A percentile compares a stretch with the other conserved stretches of the same genome.
Conservation (phyloP, 2,329 filamentous ascomycete species). For the Lasiodiplodia sp. region DNA sequence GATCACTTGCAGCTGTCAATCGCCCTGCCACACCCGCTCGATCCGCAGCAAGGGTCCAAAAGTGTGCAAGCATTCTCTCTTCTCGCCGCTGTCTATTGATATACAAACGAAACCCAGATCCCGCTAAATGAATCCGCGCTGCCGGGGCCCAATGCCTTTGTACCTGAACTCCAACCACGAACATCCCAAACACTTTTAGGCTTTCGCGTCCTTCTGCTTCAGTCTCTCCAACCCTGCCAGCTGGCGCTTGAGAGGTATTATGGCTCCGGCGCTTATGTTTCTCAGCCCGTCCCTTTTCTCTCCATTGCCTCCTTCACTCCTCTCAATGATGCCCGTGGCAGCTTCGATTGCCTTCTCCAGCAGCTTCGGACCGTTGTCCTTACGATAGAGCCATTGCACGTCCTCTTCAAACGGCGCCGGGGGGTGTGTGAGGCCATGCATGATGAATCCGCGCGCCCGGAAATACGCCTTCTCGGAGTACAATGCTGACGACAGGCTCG, state of each 20-base stretch:
- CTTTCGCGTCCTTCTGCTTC: conserved; percentile 1
- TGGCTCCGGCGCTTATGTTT: conserved; percentile 56
- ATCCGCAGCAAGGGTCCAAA: conserved; percentile 20
- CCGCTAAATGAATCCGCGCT: conserved; percentile 4
- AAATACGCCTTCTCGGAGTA: conserved; percentile 65
- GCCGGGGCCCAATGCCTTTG: neutral
- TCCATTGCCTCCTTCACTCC: conserved; percentile 40
- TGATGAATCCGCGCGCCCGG: conserved; percentile 59
- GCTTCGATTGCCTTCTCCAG: conserved; percentile 54
- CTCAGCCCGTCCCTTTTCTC: conserved; percentile 54
- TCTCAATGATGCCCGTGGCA: conserved; percentile 50
- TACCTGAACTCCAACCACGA: conserved; percentile 13
- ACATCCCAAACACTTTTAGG: conserved; percentile 10
- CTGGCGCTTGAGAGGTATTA: conserved; percentile 51
- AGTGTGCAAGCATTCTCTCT: neutral
- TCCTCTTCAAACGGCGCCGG: conserved; percentile 59
- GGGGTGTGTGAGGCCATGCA: conserved; percentile 52
- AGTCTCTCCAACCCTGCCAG: conserved; percentile 47
- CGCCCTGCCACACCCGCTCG: neutral
- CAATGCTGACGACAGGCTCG: conserved; percentile 54
- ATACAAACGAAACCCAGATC: conserved; percentile 1
- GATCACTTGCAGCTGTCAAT: conserved; percentile 10
- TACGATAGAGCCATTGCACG: conserved; percentile 61
- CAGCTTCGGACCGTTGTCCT: conserved; percentile 45
- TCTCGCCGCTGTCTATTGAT: conserved; percentile 4